Evolutionary conservation across 495 filamentous ascomycete species (phyloP).

Genomic region (Filosporella fistucella): DNA sequence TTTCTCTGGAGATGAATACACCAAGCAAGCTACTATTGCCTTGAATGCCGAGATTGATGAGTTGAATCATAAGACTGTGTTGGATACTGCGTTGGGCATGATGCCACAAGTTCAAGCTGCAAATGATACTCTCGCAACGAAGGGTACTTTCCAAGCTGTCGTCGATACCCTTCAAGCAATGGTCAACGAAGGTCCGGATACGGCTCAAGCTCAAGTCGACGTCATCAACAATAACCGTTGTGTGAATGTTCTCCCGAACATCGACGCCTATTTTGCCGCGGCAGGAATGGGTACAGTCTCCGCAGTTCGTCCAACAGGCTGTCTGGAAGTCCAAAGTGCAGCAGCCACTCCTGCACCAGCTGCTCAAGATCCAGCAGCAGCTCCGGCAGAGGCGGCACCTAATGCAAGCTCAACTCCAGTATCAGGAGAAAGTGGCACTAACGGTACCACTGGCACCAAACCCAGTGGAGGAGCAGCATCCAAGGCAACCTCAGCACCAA

Average conservation of each 20-base stretch:
- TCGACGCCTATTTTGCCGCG: slow-evolving; percentile 21
- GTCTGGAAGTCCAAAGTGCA: slow-evolving; percentile 3
- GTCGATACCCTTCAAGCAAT: slow-evolving; percentile 17
- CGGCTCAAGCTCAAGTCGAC: slow-evolving; percentile 8
- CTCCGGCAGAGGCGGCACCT: neutral
- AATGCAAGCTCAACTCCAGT: neutral
- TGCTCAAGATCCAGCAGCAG: neutral
- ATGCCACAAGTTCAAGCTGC: slow-evolving; percentile 7
- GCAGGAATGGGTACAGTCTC: slow-evolving; percentile 7
- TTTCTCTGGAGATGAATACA: slow-evolving; percentile 11
- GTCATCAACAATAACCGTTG: slow-evolving; percentile 18
- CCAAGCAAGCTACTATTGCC: slow-evolving; percentile 8
- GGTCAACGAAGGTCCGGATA: slow-evolving; percentile 11
- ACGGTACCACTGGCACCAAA: neutral
- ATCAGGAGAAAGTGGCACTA: too few species aligned
- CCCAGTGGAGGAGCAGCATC: neutral
- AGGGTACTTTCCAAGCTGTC: slow-evolving; percentile 21
- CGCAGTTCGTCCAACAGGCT: slow-evolving; percentile 8
- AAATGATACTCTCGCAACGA: slow-evolving; percentile 16
- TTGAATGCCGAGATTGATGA: slow-evolving; percentile 19
- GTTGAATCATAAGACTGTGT: slow-evolving; percentile 19
- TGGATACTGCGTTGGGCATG: slow-evolving; percentile 6
- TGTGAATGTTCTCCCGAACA: slow-evolving; percentile 21
- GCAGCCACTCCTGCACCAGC: neutral
- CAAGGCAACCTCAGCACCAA: neutral